phyloP scores from a whole-genome alignment of 2,329 filamentous ascomycete species.

The Dactylonectria macrodidyma region DNA sequence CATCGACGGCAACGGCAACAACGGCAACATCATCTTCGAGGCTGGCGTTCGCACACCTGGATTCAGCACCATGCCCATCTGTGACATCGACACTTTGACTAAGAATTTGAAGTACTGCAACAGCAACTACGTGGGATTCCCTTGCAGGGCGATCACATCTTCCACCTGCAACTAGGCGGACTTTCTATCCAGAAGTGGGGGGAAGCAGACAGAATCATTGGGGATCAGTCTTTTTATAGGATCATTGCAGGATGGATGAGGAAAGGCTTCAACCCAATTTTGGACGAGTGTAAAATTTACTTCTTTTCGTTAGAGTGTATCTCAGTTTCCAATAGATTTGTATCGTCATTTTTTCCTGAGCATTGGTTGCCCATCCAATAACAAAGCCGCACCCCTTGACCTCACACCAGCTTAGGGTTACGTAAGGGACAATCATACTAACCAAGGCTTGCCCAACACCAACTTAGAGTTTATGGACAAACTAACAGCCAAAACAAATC shows the following conservation, averaged over 20 bases:
- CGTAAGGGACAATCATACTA: too few relatives aligned
- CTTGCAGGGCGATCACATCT: slow-evolving; percentile 1
- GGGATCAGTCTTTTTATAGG: too few relatives aligned
- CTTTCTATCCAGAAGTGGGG: not conserved
- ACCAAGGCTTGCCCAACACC: too few relatives aligned
- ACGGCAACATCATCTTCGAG: slow-evolving; percentile 15
- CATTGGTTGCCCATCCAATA: too few relatives aligned
- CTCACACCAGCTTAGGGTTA: too few relatives aligned
- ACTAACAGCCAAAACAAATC: too few relatives aligned
- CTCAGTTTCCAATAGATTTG: too few relatives aligned
- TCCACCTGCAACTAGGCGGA: slow-evolving; percentile 2
- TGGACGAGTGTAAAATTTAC: not conserved
- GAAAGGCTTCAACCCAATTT: not conserved
- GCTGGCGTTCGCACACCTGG: slow-evolving; percentile 14
- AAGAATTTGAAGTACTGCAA: slow-evolving; percentile 14
- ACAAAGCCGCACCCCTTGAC: too few relatives aligned
- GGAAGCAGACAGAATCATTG: not conserved
- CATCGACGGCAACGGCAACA: slow-evolving; percentile 9
- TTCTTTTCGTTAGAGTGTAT: too few relatives aligned
- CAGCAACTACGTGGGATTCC: slow-evolving; percentile 1
- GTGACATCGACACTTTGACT: slow-evolving; percentile 5
- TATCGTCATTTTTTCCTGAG: too few relatives aligned
- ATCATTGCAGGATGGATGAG: not conserved
- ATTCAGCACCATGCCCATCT: slow-evolving; percentile 9
- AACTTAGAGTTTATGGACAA: too few relatives aligned